Base-by-base conservation (phyloP, 2,329 filamentous ascomycete species). In the Taxawa tesnikishii region DNA sequence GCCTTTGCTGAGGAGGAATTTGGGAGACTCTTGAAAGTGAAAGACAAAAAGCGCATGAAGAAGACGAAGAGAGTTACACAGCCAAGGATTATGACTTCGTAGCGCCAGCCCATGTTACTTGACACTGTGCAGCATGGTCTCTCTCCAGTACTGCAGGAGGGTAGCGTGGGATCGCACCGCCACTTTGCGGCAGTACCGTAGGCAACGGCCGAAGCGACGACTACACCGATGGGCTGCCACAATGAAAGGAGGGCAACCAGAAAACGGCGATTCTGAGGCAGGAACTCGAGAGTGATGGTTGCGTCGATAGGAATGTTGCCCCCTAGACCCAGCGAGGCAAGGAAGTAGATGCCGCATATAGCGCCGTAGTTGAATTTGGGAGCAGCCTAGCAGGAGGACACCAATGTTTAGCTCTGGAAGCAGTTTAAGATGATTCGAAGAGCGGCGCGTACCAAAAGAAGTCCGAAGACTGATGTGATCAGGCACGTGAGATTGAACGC, bases 21-120 rank as follows among this genome's bases (percentile, higher is more conserved):
- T 76, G 1, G 72, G 72, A 2, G 70, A 73, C 42, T 76, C 71
- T 61, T 62, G 28, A 76, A 65, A 4, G 57, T 54, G 42, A 76
- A 65, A 23, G 75, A 45, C 2, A 67, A 62, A 23, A 73, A 58
- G 13, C 72, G 67, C 1, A 67, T 43, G 27, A 74, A 46, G 26
- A 70, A 74, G 9, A 63, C 48, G 9, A 51, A 33, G 2, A 62
- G 39, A 0, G 59, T 62, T 43, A 62, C 48, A 1, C 46, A 48
- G 1, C 59, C 59, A 5, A 63, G 46, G 1, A 54, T 59, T 38
- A 54, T 59, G 23, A 62, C 41, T 5, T 61, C 40, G 39, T 63
- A 63, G 23, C 60, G 46, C 59, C 60, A 63, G n/a, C 60, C 60
- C 53, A 59, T 55, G 31, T 63, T 63, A 36, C 53, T 49, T 4